Evolutionary conservation across 2,329 filamentous ascomycete species (phyloP).

Genomic region (Parasarocladium wereldwijsianum): DNA sequence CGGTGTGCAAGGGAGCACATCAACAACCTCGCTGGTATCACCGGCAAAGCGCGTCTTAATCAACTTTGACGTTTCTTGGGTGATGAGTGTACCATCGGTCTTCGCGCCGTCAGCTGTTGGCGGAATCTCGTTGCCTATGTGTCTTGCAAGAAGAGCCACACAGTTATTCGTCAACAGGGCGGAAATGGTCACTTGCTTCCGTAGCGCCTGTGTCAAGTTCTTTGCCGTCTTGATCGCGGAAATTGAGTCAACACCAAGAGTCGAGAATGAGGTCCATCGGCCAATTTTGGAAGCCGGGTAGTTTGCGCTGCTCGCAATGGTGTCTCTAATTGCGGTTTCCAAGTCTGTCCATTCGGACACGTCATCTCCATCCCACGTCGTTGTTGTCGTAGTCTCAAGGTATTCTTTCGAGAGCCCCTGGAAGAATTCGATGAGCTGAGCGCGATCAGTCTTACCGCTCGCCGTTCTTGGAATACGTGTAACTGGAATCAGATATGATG

Average conservation of each 20-base stretch:
- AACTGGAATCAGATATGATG: constrained; percentile 57
- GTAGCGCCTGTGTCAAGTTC: constrained; percentile 30
- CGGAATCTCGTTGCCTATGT: constrained; percentile 4
- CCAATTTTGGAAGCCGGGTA: constrained; percentile 31
- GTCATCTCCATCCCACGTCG: constrained; percentile 14
- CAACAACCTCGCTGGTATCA: constrained; percentile 24
- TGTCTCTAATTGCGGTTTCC: constrained; percentile 41
- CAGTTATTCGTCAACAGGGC: constrained; percentile 53
- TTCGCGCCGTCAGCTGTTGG: neutral
- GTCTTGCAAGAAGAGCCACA: constrained; percentile 42
- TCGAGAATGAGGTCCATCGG: constrained; percentile 58
- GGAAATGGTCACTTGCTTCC: constrained; percentile 46
- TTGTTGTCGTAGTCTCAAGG: constrained; percentile 22
- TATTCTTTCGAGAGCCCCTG: constrained; percentile 25
- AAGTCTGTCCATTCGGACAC: constrained; percentile 31
- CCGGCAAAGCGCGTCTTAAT: constrained; percentile 17
- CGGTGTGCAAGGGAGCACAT: constrained; percentile 67
- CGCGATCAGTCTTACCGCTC: constrained; percentile 61
- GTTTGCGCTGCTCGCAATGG: constrained; percentile 35
- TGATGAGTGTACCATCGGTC: constrained; percentile 11
- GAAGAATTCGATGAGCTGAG: constrained; percentile 34
- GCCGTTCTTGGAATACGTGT: constrained; percentile 53
- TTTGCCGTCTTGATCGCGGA: constrained; percentile 59
- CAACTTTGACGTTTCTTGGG: constrained; percentile 10
- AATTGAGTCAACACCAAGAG: constrained; percentile 72